Evolutionary conservation across 2,329 filamentous ascomycete genomes (phyloP).

Genomic region (Orbilia quercus): DNA sequence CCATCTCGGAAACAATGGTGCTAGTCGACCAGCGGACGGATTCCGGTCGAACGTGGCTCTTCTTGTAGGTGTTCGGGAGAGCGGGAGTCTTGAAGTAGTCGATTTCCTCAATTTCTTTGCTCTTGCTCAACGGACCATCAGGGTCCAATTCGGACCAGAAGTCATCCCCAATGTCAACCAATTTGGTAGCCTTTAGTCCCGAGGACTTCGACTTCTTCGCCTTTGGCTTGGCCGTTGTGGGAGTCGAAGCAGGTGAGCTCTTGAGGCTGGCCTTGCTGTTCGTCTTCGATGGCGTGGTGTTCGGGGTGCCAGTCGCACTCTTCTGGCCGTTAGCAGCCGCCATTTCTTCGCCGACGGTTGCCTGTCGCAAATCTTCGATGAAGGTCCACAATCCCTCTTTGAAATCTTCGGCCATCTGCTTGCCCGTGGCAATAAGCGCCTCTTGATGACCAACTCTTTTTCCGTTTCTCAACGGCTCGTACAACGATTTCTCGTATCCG

Average conservation of each 20-base stretch:
- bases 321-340: slow-evolving; percentile 73
- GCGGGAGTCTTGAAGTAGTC: slow-evolving; percentile 48
- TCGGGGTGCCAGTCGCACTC: slow-evolving; percentile 27
- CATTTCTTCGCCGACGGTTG: slow-evolving; percentile 89
- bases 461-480: slow-evolving; percentile 29
- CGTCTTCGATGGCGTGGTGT: slow-evolving; percentile 61
- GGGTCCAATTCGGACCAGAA: slow-evolving; percentile 68
- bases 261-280: slow-evolving; percentile 62
- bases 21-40: slow-evolving; percentile 63
- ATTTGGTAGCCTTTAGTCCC: slow-evolving; percentile 64
- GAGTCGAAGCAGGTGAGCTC: slow-evolving; percentile 54
- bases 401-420: slow-evolving; percentile 89
- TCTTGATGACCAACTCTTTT: slow-evolving; percentile 63
- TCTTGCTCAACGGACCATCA: slow-evolving; percentile 63
- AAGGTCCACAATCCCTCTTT: slow-evolving; percentile 92
- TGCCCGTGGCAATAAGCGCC: slow-evolving; percentile 69
- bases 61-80: slow-evolving; percentile 38
- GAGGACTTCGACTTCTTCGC: slow-evolving; percentile 60
- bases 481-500: slow-evolving; percentile 51
- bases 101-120: slow-evolving; percentile 40
- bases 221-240: slow-evolving; percentile 57
- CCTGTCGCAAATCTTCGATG: slow-evolving; percentile 92
- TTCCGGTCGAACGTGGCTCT: slow-evolving; percentile 63
- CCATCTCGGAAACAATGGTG: slow-evolving; percentile 66
- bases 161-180: slow-evolving; percentile 64